A percentile compares a stretch with the other conserved stretches of the same genome.
Conservation (phyloP, 2,329 filamentous ascomycete genomes). For the Cercospora zeina region DNA sequence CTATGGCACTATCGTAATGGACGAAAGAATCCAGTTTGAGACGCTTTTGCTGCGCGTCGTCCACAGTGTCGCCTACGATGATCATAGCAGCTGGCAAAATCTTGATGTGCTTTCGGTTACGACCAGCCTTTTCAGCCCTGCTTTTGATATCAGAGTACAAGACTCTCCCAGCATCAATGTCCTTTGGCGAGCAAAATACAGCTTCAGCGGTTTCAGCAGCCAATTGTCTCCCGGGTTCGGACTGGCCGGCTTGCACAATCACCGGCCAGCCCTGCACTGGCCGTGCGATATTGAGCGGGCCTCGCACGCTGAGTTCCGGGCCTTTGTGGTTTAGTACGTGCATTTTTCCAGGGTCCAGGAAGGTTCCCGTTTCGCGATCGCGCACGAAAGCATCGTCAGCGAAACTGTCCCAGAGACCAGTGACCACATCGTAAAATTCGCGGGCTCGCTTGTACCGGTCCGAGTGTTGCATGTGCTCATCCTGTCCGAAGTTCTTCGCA, state of each 20-base stretch:
- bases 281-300: slow-evolving; percentile 32
- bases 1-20: slow-evolving; percentile 33
- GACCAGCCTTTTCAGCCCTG: slow-evolving; percentile 27
- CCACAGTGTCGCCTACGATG: slow-evolving; percentile 30
- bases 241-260: slow-evolving; percentile 35
- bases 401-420: slow-evolving; percentile 40
- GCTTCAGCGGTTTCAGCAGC: slow-evolving; percentile 34
- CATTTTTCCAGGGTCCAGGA: slow-evolving; percentile 54
- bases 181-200: slow-evolving; percentile 33
- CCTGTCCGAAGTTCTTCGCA: slow-evolving; percentile 50
- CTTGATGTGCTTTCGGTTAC: slow-evolving; percentile 30
- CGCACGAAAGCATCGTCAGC: slow-evolving; percentile 58
- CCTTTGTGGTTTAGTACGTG: slow-evolving; percentile 56
- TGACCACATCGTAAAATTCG: slow-evolving; percentile 45
- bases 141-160: slow-evolving; percentile 34
- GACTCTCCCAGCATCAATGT: slow-evolving; percentile 29
- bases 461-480: slow-evolving; percentile 51
- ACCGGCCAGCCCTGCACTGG: slow-evolving; percentile 35
- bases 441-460: slow-evolving; percentile 54
- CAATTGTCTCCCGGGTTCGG: slow-evolving; percentile 33
- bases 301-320: slow-evolving; percentile 32
- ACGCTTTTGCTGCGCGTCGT: slow-evolving; percentile 32
- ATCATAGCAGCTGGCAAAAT: slow-evolving; percentile 36
- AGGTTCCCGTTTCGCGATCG: slow-evolving; percentile 52
- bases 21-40: slow-evolving; percentile 32